phyloP scores from a whole-genome alignment of 2,329 filamentous ascomycete genomes.

The Lasiodiplodia sp. region DNA sequence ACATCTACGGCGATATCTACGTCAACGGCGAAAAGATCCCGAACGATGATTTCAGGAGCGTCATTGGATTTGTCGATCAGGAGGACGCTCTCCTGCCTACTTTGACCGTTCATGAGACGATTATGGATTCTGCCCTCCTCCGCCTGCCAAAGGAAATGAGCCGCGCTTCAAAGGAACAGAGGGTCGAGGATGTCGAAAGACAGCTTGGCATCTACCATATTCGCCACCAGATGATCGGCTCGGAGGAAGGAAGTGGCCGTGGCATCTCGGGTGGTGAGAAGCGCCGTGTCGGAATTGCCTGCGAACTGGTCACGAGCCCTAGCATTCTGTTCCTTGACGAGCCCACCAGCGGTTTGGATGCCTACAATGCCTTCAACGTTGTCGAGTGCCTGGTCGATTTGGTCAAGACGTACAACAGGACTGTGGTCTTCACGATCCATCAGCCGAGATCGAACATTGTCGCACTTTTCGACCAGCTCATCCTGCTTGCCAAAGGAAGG shows the following conservation, averaged over 20 bases:
- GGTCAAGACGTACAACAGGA: slow-evolving; percentile 95
- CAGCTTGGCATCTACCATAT: slow-evolving; percentile 96
- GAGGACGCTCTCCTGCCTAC: slow-evolving; percentile 97
- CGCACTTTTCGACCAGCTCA: slow-evolving; percentile 91
- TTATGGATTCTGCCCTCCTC: slow-evolving; percentile 89
- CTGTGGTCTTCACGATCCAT: slow-evolving; percentile 97
- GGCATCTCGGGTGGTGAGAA: slow-evolving; percentile 98
- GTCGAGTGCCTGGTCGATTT: slow-evolving; percentile 94
- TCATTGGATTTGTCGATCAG: slow-evolving; percentile 97
- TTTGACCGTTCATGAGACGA: slow-evolving; percentile 96
- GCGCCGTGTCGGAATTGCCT: slow-evolving; percentile 93
- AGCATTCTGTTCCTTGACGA: slow-evolving; percentile 98
- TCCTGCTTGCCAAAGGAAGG: slow-evolving; percentile 86
- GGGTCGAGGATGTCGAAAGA: slow-evolving; percentile 90
- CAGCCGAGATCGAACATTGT: slow-evolving; percentile 98
- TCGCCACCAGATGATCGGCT: slow-evolving; percentile 92
- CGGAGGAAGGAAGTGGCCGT: slow-evolving; percentile 90
- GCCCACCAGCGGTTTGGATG: slow-evolving; percentile 93
- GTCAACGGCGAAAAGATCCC: slow-evolving; percentile 91
- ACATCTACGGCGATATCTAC: slow-evolving; percentile 80
- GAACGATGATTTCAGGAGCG: slow-evolving; percentile 85
- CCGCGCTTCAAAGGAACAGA: slow-evolving; percentile 83
- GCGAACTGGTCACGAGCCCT: slow-evolving; percentile 95
- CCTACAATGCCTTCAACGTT: slow-evolving; percentile 98
- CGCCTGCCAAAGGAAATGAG: slow-evolving; percentile 94